Base-by-base conservation (phyloP, 2,329 filamentous ascomycete genomes). In the Aspergillus tanneri region DNA sequence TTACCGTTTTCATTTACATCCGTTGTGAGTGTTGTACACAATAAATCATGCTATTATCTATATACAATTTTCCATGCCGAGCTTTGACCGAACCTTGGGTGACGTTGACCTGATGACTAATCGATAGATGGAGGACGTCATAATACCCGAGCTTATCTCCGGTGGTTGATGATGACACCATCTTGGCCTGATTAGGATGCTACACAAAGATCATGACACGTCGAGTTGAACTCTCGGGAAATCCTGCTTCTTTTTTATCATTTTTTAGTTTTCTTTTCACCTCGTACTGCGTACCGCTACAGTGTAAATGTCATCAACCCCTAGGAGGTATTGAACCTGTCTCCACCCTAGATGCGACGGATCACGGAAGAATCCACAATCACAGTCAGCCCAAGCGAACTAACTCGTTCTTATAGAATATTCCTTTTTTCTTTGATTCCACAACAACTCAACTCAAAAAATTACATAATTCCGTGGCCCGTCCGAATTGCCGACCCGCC, bases 401-500 rank as follows among this genome's bases (percentile, higher is more conserved):
- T 24, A 42, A 24, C 16, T 24, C 37, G 14, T 28, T 34, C 30
- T 34, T 32, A 30, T 47, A 25, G 38, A 47, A 47, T 39, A 24
- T 52, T 54, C 47, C 47, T 50, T 37, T 34, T 49, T 25, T 18
- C 22, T 42, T n/a, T 37, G 12, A 12, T 43, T 34, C 30, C 16
- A 34, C 10, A 18, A n/a, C n/a, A 34, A 34, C 14, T 19, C n/a
- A n/a, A n/a, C n/a, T n/a, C n/a, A n/a, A n/a, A n/a, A n/a, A n/a
- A 32, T 4, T 32, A 14, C 30, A 32, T 32, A 32, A 32, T 44
- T 44, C 42, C 42, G 27, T 47, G 37, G 23, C 27, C 34, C 46
- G 59, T 56, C 47, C 60, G 59, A 57, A 49, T 39, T 52, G 54
- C 60, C 60, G 58, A 58, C 38, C 52, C 50, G 18, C 57, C 52